Evolutionary conservation across 208 protist species (phyloP), one percentile per base, ranked within the genome.

Genomic region (Leishmania major): DNA sequence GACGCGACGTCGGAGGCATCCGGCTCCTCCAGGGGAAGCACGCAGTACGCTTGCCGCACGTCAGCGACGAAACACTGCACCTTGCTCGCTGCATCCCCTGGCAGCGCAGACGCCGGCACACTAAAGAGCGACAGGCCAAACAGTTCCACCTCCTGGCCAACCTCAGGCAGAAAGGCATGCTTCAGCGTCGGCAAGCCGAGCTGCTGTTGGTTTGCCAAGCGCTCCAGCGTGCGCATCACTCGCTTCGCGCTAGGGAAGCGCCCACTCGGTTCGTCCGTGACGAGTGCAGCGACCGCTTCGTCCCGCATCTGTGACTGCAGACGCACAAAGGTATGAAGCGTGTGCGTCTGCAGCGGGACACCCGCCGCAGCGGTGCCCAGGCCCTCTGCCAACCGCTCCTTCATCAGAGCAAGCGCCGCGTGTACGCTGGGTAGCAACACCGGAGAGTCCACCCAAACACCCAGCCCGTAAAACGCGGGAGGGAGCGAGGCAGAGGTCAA

Each of bases 361-460:
- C 67, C 22, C 1, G 59, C 59, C 31, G 76, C 51, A 7, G 47
- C 28, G 28, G n/a, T 55, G 67, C 13, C 10, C 69, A 40, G 43
- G 25, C 35, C 69, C 74, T 84, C 83, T 5, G 80, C 25, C 37
- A 92, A 37, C 0, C 87, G 86, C 49, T 82, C 72, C 57, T 93
- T 88, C 77, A 96, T 88, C 17, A 85, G 75, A 13, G 81, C 72
- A 4, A 96, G 81, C 17, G 88, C 86, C 5, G 80, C 79, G 76
- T 95, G 93, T 31, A 93, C 90, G 31, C 85, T 79, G 13, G 84
- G 78, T 19, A 91, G 69, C 82, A 91, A 84, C 66, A 62, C 76
- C 35, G 85, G 82, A 13, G 87, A 74, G 72, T 94, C 93, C 40
- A 91, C 91, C 91, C 93, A 96, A 28, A 96, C 90, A 5, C 78